Conservation (phyloP, 2,329 filamentous ascomycete genomes). For the Penicillium capsulatum region DNA sequence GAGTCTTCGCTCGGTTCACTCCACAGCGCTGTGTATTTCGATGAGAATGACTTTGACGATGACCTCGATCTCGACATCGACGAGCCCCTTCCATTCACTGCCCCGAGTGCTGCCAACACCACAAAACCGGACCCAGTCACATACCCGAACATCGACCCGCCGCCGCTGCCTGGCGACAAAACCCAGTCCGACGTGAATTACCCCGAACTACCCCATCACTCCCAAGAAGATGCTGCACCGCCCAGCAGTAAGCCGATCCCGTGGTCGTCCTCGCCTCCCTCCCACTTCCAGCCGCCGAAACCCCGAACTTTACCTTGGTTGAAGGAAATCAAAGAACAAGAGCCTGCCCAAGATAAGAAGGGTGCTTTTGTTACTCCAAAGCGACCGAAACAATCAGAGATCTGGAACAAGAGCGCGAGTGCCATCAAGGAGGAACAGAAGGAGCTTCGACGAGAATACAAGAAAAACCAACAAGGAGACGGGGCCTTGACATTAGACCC, state of each 20-base stretch:
- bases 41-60: slow-evolving; percentile 82
- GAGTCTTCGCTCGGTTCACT: slow-evolving; percentile 40
- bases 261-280: slow-evolving; percentile 62
- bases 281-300: slow-evolving; percentile 50
- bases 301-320: slow-evolving; percentile 63
- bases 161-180: slow-evolving; percentile 13
- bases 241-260: slow-evolving; percentile 58
- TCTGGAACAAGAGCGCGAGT: slow-evolving; percentile 72
- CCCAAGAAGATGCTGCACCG: slow-evolving; percentile 31
- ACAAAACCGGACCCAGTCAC: slow-evolving; percentile 14
- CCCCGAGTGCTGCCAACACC: slow-evolving; percentile 10
- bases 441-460: slow-evolving; percentile 60
- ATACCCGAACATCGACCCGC: slow-evolving; percentile 18
- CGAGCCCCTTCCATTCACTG: slow-evolving; percentile 29
- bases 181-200: slow-evolving; percentile 31
- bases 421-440: slow-evolving; percentile 74
- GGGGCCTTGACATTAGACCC: slow-evolving; percentile 39
- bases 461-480: slow-evolving; percentile 48
- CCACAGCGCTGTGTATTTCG: slow-evolving; percentile 57
- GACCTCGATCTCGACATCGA: slow-evolving; percentile 66
- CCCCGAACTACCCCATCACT: slow-evolving; percentile 32
- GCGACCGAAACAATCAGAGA: slow-evolving; percentile 43
- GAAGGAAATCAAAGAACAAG: slow-evolving; percentile 37
- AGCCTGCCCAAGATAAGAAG: slow-evolving; percentile 20
- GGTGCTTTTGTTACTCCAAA: slow-evolving; percentile 42